Percentiles rank a stretch among this genome's conserved stretches.
Evolutionary conservation across 495 filamentous ascomycete genomes (phyloP).

Genomic region (Gamarada debralockiae): DNA sequence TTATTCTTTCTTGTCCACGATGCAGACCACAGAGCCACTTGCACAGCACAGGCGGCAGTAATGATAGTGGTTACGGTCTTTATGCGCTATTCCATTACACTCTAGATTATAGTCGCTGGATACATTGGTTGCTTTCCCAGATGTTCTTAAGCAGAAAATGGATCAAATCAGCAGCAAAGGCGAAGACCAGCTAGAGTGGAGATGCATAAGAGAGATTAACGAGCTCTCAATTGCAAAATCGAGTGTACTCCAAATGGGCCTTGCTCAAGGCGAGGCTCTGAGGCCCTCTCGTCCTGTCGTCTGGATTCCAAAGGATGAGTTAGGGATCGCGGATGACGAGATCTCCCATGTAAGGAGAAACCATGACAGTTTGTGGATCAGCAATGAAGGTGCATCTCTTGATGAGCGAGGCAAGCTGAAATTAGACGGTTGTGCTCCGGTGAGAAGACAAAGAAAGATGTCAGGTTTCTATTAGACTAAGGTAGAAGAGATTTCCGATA

Average conservation of each 20-base stretch:
- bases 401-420: constrained; percentile 49
- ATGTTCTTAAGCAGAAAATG: not conserved
- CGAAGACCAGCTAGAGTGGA: not conserved
- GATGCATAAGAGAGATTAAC: not conserved
- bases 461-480: too few species aligned
- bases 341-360: constrained; percentile 45
- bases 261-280: constrained; percentile 60
- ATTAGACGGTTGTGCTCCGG: too few species aligned
- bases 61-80: constrained; percentile 61
- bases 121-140: not conserved
- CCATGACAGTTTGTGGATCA: constrained; percentile 64
- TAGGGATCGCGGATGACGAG: constrained; percentile 72
- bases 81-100: constrained; percentile 54
- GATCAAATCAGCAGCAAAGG: constrained; percentile 3
- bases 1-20: constrained; percentile 74
- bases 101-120: constrained; percentile 2
- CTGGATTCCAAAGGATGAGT: constrained; percentile 72
- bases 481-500: too few species aligned
- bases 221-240: not conserved
- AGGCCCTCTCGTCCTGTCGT: constrained; percentile 66
- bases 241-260: not conserved
- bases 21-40: constrained; percentile 42
- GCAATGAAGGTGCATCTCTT: constrained; percentile 67
- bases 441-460: too few species aligned
- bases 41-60: constrained; percentile 62